Conservation (phyloP, 768 basidiomycete genomes). For the Saitozyma sp. region DNA sequence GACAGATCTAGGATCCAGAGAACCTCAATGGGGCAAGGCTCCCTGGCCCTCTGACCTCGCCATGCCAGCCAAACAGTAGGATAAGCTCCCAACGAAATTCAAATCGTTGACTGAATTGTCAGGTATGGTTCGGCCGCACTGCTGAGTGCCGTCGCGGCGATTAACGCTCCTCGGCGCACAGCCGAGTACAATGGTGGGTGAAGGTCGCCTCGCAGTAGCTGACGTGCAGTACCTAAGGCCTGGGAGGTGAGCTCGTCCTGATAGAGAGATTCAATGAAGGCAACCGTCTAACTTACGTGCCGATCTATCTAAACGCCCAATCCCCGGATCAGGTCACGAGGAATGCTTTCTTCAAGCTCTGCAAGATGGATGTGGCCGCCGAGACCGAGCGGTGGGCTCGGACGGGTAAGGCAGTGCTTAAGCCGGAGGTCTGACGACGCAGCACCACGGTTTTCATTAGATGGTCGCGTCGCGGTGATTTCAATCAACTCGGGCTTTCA, state of each 20-base stretch:
- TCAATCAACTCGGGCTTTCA: constrained; percentile 56
- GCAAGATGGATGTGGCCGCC: constrained; percentile 53
- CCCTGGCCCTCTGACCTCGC: constrained; percentile 52
- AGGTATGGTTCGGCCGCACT: constrained; percentile 55
- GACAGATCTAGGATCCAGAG: constrained; percentile 44
- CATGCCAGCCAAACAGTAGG: constrained; percentile 45
- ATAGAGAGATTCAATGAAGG: background rate
- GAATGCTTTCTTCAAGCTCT: constrained; percentile 51
- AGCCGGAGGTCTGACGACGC: constrained; percentile 29
- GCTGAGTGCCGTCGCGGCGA: constrained; percentile 55
- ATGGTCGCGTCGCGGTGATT: constrained; percentile 57
- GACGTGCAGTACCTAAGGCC: constrained; percentile 45
- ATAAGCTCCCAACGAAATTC: background rate
- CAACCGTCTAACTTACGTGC: background rate
- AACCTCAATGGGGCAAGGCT: constrained; percentile 42
- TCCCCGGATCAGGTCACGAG: constrained; percentile 49
- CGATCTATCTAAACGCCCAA: constrained; percentile 50
- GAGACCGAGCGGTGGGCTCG: constrained; percentile 53
- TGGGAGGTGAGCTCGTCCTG: constrained; percentile 46
- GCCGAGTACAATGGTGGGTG: constrained; percentile 52
- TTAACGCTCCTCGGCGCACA: constrained; percentile 57
- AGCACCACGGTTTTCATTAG: constrained; percentile 57
- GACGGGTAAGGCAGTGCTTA: constrained; percentile 26
- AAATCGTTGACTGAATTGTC: background rate
- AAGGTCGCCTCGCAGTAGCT: constrained; percentile 3